Percentiles rank a stretch among this genome's conserved stretches.
These are phyloP conservation scores for Penicillium arizonense DNA, from an alignment of 495 filamentous ascomycete genomes.

Conservation along the genomic window DNA sequence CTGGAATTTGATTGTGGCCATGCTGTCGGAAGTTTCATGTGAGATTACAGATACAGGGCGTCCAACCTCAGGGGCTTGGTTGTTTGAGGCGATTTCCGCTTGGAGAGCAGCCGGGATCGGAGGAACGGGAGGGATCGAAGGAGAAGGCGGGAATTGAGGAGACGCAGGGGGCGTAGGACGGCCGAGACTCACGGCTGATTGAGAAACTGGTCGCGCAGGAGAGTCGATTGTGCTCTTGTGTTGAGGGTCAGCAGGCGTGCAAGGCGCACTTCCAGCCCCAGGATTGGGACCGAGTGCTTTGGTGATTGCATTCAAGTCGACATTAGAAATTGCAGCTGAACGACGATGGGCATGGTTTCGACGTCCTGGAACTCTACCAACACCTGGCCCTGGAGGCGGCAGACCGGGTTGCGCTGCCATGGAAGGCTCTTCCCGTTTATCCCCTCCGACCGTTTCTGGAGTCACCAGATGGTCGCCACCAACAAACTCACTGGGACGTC, in stretches of 20 bases:
- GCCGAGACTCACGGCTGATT: conserved; percentile 31
- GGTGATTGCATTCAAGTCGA: conserved; percentile 74
- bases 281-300: conserved; percentile 49
- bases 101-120: conserved; percentile 20
- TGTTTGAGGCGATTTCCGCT: conserved; percentile 46
- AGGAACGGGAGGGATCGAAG: conserved; percentile 24
- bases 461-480: conserved; percentile 65
- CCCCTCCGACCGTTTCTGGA: conserved; percentile 59
- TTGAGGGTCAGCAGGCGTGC: conserved; percentile 56
- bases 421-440: conserved; percentile 56
- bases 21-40: conserved; percentile 68
- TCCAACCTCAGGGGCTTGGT: conserved; percentile 62
- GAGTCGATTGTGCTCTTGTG: conserved; percentile 29
- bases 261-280: conserved; percentile 63
- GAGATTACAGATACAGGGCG: conserved; percentile 72
- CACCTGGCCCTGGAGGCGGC: conserved; percentile 41
- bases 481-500: conserved; percentile 77
- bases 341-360: conserved; percentile 81
- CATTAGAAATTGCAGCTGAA: conserved; percentile 82
- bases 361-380: conserved; percentile 47
- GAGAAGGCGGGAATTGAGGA: conserved; percentile 30
- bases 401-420: conserved; percentile 45
- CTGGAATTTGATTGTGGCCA: conserved; percentile 49
- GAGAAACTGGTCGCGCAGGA: conserved; percentile 33
- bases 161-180: conserved; percentile 36